These are phyloP conservation scores for Linderina pennispora DNA, from an alignment of 192 early-diverging fungal genomes.

Conservation along the genomic window DNA sequence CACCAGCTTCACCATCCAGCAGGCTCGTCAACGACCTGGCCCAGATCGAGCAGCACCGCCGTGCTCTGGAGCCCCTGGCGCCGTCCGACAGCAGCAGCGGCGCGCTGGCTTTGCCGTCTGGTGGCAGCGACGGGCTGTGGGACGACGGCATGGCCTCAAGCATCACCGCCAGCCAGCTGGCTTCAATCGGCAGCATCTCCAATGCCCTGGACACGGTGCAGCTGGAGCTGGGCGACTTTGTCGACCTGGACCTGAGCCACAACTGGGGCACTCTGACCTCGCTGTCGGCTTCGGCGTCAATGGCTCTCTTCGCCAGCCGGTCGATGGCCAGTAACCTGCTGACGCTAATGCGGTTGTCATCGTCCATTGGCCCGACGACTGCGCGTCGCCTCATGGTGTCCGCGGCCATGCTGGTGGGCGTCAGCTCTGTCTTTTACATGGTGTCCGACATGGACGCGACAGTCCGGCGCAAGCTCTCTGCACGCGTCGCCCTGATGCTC, in stretches of 20 bases:
- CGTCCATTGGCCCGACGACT: conserved; percentile 26
- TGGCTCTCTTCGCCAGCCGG: conserved; percentile 42
- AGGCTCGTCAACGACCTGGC: conserved; percentile 30
- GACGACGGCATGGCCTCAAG: conserved; percentile 3
- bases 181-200: conserved; percentile 43
- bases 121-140: neutral
- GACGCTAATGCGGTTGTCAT: conserved; percentile 33
- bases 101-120: conserved; percentile 19
- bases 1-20: conserved; percentile 45
- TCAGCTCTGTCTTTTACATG: conserved; percentile 58
- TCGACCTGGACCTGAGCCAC: conserved; percentile 57
- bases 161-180: conserved; percentile 51
- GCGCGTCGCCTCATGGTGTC: conserved; percentile 42
- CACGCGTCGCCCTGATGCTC: conserved; percentile 45
- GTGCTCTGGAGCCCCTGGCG: conserved; percentile 9
- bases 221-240: conserved; percentile 52
- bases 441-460: conserved; percentile 64
- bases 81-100: conserved; percentile 1
- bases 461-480: conserved; percentile 63
- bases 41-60: conserved; percentile 26
- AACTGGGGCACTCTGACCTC: conserved; percentile 54
- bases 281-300: conserved; percentile 47
- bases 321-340: conserved; percentile 26
- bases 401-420: conserved; percentile 27
- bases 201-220: conserved; percentile 43